These are phyloP conservation scores for Nakaseomyces glabratus DNA, from an alignment of 1,139 yeast species.

Conservation along the genomic window DNA sequence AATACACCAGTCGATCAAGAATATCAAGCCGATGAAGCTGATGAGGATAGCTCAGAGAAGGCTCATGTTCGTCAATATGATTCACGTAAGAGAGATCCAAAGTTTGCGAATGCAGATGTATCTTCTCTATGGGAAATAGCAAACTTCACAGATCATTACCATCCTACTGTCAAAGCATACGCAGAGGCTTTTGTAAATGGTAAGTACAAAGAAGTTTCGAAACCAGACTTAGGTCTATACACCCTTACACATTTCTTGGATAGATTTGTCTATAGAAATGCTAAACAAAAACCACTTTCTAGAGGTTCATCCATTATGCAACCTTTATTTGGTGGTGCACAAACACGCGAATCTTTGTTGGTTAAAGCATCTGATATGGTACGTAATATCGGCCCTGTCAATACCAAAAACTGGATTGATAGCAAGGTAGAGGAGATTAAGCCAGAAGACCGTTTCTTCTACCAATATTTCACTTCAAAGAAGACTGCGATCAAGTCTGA, in stretches of 20 bases:
- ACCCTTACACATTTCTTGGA: constrained; percentile 87
- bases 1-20: constrained; percentile 36
- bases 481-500: constrained; percentile 35
- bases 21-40: constrained; percentile 30
- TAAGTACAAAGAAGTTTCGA: constrained; percentile 36
- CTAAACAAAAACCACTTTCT: constrained; percentile 61
- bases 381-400: constrained; percentile 52
- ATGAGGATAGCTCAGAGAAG: constrained; percentile 19
- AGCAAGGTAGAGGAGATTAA: constrained; percentile 56
- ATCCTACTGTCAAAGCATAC: constrained; percentile 82
- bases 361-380: constrained; percentile 54
- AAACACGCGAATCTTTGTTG: constrained; percentile 60
- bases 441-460: constrained; percentile 86
- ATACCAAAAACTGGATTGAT: constrained; percentile 73
- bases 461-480: constrained; percentile 71
- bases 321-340: constrained; percentile 78
- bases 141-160: constrained; percentile 71
- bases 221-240: constrained; percentile 86
- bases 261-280: constrained; percentile 88
- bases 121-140: constrained; percentile 82
- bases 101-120: constrained; percentile 69
- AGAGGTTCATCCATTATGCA: constrained; percentile 95
- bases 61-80: constrained; percentile 45
- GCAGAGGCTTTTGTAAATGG: constrained; percentile 56
- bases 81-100: constrained; percentile 84